Evolutionary conservation across 139 green algal genomes (phyloP).

Genomic region (Chlamydomonas urium): DNA sequence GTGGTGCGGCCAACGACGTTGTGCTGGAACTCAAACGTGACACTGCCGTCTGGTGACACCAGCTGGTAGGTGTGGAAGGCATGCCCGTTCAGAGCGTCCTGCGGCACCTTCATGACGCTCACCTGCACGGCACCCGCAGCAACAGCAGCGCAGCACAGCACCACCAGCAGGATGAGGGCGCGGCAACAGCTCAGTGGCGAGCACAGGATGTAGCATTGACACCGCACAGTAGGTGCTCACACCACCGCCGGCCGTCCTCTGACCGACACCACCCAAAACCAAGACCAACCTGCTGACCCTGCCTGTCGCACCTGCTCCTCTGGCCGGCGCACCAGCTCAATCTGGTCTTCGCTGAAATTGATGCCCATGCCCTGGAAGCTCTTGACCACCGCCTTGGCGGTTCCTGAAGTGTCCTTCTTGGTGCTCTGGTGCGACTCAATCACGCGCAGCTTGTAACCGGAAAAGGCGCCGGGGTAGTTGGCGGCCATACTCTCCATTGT

Average conservation of each 20-base stretch:
- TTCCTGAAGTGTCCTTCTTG: conserved; percentile 83
- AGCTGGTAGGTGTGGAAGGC: conserved; percentile 98
- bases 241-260: too few relatives aligned
- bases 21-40: conserved; percentile 96
- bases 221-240: too few relatives aligned
- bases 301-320: conserved; percentile 45
- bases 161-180: too few relatives aligned
- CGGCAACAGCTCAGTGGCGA: too few relatives aligned
- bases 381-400: conserved; percentile 85
- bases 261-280: background rate
- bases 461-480: conserved; percentile 89
- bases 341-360: conserved; percentile 65
- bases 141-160: too few relatives aligned
- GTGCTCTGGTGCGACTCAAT: conserved; percentile 94
- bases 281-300: background rate
- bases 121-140: too few relatives aligned
- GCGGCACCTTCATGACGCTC: conserved; percentile 30
- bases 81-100: conserved; percentile 66
- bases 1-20: conserved; percentile 83
- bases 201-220: too few relatives aligned
- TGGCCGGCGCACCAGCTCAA: conserved; percentile 73
- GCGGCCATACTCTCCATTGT: conserved; percentile 20
- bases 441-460: conserved; percentile 87
- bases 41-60: conserved; percentile 72
- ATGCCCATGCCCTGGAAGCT: conserved; percentile 86